Evolutionary conservation across 2,329 filamentous ascomycete species (phyloP).

Genomic region (Allantophomopsis lycopodina): DNA sequence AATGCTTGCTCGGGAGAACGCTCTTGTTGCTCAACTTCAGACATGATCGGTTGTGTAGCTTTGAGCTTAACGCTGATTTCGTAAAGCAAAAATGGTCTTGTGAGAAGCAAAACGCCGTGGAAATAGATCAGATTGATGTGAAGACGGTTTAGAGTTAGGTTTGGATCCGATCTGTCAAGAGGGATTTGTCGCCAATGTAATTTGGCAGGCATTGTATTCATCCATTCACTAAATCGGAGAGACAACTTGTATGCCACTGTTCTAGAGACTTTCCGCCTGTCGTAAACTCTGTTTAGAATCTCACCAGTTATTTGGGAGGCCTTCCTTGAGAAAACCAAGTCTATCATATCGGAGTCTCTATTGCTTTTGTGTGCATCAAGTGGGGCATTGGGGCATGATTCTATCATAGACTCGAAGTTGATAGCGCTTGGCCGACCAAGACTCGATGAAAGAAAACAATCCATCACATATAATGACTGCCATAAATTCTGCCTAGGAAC

Average conservation of each 20-base stretch:
- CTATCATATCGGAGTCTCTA: background rate
- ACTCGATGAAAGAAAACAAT: slow-evolving; percentile 45
- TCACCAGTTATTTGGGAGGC: slow-evolving; percentile 5
- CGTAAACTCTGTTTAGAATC: slow-evolving; percentile 5
- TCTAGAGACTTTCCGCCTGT: slow-evolving; percentile 31
- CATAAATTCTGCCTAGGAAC: slow-evolving; percentile 38
- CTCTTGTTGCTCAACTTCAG: slow-evolving; percentile 22
- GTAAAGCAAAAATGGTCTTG: slow-evolving; percentile 43
- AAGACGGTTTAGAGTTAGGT: slow-evolving; percentile 41
- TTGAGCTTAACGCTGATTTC: slow-evolving; percentile 2
- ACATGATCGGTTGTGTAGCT: background rate
- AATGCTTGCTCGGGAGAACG: slow-evolving; percentile 13
- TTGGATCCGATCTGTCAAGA: slow-evolving; percentile 22
- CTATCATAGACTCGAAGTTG: slow-evolving; percentile 1
- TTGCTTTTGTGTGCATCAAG: background rate
- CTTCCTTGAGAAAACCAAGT: slow-evolving; percentile 1
- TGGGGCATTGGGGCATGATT: slow-evolving; percentile 1
- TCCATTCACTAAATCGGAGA: slow-evolving; percentile 36
- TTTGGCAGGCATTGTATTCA: slow-evolving; percentile 27
- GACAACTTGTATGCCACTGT: slow-evolving; percentile 39
- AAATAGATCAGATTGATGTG: slow-evolving; percentile 47
- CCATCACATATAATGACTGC: slow-evolving; percentile 49
- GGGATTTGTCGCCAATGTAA: slow-evolving; percentile 34
- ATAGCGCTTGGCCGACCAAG: slow-evolving; percentile 38
- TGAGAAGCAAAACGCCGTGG: slow-evolving; percentile 47